Evolutionary conservation across 2,329 filamentous ascomycete species (phyloP).

Genomic region (Fusarium dimerum): DNA sequence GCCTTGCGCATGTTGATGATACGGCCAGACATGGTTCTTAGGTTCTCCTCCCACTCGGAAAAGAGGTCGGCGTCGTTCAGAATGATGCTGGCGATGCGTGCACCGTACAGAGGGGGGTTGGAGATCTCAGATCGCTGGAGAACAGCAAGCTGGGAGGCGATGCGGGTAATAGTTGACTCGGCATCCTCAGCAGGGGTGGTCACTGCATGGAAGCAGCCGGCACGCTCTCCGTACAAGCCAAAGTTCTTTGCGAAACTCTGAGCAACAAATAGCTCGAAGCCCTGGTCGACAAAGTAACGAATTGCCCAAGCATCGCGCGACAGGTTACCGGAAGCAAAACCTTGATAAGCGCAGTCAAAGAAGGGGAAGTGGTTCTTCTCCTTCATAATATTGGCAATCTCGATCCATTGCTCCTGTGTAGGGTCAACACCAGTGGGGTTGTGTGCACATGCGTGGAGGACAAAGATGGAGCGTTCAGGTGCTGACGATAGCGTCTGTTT

Average conservation of each 20-base stretch:
- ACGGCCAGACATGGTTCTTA: constrained; percentile 90
- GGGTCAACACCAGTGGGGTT: constrained; percentile 98
- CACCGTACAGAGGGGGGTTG: constrained; percentile 93
- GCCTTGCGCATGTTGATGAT: constrained; percentile 89
- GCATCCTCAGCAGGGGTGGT: constrained; percentile 72
- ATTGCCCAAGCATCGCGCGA: constrained; percentile 86
- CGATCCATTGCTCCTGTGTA: constrained; percentile 89
- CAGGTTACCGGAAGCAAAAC: constrained; percentile 91
- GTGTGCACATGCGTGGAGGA: constrained; percentile 94
- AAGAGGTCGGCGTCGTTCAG: constrained; percentile 84
- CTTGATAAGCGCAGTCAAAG: constrained; percentile 98
- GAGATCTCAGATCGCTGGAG: constrained; percentile 97
- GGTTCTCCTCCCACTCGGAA: constrained; percentile 87
- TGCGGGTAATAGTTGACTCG: constrained; percentile 58
- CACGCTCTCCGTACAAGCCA: constrained; percentile 93
- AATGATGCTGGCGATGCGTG: constrained; percentile 80
- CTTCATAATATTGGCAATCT: constrained; percentile 77
- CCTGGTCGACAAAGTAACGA: constrained; percentile 89
- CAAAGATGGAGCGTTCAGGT: constrained; percentile 78
- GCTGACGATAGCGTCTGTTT: constrained; percentile 68
- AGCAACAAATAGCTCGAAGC: constrained; percentile 83
- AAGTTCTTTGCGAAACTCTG: constrained; percentile 99
- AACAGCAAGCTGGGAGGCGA: constrained; percentile 87
- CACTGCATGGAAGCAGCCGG: constrained; percentile 94
- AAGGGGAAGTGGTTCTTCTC: constrained; percentile 90